Base-by-base conservation (phyloP, 2,329 filamentous ascomycete genomes). In the Apiospora hydei region DNA sequence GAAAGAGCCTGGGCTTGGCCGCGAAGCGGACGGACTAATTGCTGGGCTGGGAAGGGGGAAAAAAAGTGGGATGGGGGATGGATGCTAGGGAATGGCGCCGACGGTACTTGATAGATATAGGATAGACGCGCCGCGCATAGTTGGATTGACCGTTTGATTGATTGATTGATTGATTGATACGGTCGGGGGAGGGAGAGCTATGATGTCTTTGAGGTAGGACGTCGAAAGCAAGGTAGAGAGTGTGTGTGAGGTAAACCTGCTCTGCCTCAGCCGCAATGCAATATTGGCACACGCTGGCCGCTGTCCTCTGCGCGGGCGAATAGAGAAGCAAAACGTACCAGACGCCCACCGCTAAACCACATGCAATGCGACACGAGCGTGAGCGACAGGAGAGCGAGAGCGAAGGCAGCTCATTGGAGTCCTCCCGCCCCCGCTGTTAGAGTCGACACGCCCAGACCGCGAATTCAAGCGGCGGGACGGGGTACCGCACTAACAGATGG, bases 241-340 rank as follows among this genome's bases (percentile, higher is more conserved):
- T 34, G 30, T 57, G 51, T 57, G 30, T 57, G 30, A 61, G 57
- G 18, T 21, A 41, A 41, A 64, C 21, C 57, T 64, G 57, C 57
- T 64, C 57, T 38, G 57, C 57, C 57, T 64, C 57, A 64, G 57
- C 57, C 57, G 57, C 57, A 64, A n/a, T 41, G 57, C 57, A 64
- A n/a, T 41, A 64, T 61, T 57, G 53, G 53, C 16, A 61, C 30
- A 61, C 53, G 53, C 18, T 21, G 51, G 30, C 57, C n/a, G 18
- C 26, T 10, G 34, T 38, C 34, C 34, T 38, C 7, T 16, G 26
- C 14, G 34, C 57, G 53, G 10, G 18, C 57, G 57, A 41, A 41
- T 64, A 64, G 57, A 64, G 34, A n/a, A 38, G 34, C 34, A 38
- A 11, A 43, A 43, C 41, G 41, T 43, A 64, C 34, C 34, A 38